phyloP scores from a whole-genome alignment of 192 early-diverging fungal species.

The Radiomyces spectabilis region DNA sequence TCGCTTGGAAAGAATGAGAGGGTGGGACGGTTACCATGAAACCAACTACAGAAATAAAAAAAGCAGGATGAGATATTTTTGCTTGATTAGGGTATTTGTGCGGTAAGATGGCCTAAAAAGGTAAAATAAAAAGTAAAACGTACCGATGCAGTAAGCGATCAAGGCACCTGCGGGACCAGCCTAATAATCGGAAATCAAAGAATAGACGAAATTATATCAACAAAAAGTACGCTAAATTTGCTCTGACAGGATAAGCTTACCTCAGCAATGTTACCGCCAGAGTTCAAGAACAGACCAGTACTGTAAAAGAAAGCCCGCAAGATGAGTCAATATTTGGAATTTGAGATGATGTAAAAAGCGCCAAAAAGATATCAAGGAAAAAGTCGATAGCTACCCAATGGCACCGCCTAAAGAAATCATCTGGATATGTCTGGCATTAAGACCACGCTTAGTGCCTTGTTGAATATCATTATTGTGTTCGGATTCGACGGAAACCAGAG shows the following conservation, averaged over 20 bases:
- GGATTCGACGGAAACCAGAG: not conserved
- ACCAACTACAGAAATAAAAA: slow-evolving; percentile 6
- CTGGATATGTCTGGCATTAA: slow-evolving; percentile 15
- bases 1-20: too few species aligned
- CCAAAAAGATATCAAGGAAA: not conserved
- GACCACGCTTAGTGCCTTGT: slow-evolving; percentile 13
- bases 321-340: too few species aligned
- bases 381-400: slow-evolving; percentile 1
- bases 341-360: not conserved
- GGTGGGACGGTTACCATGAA: slow-evolving; percentile 30
- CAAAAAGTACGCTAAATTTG: not conserved
- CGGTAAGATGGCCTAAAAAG: too few species aligned
- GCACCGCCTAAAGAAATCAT: slow-evolving; percentile 18
- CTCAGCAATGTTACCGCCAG: slow-evolving; percentile 54
- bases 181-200: too few species aligned
- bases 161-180: slow-evolving; percentile 73
- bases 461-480: not conserved
- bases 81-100: too few species aligned
- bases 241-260: slow-evolving; percentile 1
- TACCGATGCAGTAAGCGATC: slow-evolving; percentile 47
- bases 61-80: not conserved
- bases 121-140: not conserved
- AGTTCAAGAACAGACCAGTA: slow-evolving; percentile 73
- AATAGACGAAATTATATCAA: too few species aligned
- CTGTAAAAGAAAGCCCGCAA: slow-evolving; percentile 5